These are phyloP conservation scores for Cucumis hystrix DNA, from an alignment of 306 rosid genomes.

Conservation along the genomic window DNA sequence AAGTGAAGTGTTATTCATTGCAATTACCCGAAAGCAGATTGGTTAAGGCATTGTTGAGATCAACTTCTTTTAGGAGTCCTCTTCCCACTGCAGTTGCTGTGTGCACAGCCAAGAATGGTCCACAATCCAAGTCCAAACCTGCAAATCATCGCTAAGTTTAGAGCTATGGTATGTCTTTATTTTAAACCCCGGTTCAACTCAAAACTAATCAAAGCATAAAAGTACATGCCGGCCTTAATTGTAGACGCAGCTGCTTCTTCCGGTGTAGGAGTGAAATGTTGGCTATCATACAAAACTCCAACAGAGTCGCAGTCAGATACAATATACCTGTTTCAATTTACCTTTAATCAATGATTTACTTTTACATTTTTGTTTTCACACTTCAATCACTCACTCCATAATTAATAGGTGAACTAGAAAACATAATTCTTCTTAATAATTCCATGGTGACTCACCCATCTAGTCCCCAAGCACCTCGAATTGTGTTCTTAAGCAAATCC, in stretches of 20 bases:
- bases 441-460: constrained; percentile 30
- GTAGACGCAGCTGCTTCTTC: constrained; percentile 67
- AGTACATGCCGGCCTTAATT: constrained; percentile 36
- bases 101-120: constrained; percentile 56
- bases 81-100: constrained; percentile 41
- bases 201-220: no score
- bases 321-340: constrained; percentile 41
- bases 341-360: background rate
- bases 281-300: constrained; percentile 43
- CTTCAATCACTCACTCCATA: no score
- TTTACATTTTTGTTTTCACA: no score
- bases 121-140: constrained; percentile 86
- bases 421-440: no score
- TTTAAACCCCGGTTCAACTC: no score
- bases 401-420: no score
- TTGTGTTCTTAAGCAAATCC: constrained; percentile 53
- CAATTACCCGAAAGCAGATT: constrained; percentile 26
- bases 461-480: constrained; percentile 77
- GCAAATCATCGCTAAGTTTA: background rate
- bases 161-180: no score
- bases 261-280: constrained; percentile 68
- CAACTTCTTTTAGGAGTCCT: constrained; percentile 33
- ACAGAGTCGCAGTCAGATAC: constrained; percentile 94
- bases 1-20: no score
- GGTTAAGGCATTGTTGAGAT: constrained; percentile 52